A percentile compares a stretch with the other conserved stretches of the same genome.
Evolutionary conservation across 2,329 filamentous ascomycete species (phyloP).

Genomic region (Aspergillus latus): DNA sequence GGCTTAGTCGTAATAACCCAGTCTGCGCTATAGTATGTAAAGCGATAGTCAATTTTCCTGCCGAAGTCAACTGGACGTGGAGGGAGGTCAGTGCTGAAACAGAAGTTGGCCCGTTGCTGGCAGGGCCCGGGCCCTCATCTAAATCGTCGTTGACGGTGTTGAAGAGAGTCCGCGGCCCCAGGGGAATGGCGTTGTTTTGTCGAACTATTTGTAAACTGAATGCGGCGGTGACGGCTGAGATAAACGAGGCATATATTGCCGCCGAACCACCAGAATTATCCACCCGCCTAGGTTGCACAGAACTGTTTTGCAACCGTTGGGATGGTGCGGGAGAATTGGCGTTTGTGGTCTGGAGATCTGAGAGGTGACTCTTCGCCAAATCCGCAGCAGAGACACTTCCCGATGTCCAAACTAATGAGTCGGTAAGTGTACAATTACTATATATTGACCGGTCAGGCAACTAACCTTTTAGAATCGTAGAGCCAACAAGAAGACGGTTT

Average conservation of each 20-base stretch:
- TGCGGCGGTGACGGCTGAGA: conserved; percentile 40
- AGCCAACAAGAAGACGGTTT: conserved; percentile 31
- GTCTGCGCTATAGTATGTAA: conserved; percentile 38
- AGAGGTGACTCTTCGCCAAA: conserved; percentile 37
- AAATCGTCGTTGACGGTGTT: conserved; percentile 34
- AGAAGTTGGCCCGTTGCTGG: conserved; percentile 28
- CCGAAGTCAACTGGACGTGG: conserved; percentile 37
- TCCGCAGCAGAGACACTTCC: conserved; percentile 37
- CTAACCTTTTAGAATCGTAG: conserved; percentile 36
- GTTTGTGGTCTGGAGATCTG: conserved; percentile 28
- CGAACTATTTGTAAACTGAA: conserved; percentile 39
- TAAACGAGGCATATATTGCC: conserved; percentile 42
- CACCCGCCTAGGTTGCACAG: conserved; percentile 27
- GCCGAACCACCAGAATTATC: conserved; percentile 35
- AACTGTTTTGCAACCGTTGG: conserved; percentile 26
- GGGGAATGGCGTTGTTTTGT: conserved; percentile 37
- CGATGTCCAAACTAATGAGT: conserved; percentile 22
- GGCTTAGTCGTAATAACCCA: conserved; percentile 36
- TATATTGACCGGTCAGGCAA: conserved; percentile 7
- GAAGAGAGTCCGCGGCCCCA: conserved; percentile 43
- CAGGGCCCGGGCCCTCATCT: conserved; percentile 30
- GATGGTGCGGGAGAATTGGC: conserved; percentile 21
- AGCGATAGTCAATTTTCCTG: conserved; percentile 39
- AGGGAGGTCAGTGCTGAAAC: conserved; percentile 37
- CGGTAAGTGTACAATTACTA: conserved; percentile 28